Base-by-base conservation (phyloP, 495 filamentous ascomycete genomes). In the Hypoxylon perforatum region DNA sequence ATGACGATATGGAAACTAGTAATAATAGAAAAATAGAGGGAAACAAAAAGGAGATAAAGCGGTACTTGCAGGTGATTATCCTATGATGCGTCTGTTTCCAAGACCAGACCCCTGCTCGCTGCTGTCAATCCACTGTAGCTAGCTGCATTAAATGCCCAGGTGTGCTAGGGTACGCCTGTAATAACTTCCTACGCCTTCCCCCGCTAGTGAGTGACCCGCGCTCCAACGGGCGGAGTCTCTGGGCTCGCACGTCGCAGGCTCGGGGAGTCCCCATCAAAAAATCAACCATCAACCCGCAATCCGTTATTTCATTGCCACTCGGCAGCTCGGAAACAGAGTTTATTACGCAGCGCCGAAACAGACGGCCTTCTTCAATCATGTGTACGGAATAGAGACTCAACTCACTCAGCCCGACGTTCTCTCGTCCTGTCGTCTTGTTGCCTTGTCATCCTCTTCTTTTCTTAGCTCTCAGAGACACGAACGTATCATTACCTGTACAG, bases 11-110 rank as follows among this genome's bases (percentile, higher is more conserved):
- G 48, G 35, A 23, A 49, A 28, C 25, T 17, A 41, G 38, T 41
- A 58, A 59, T 55, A 51, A 50, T 25, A 57, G n/a, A 57, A 56
- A 46, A 63, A 33, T n/a, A 9, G 8, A 3, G 30, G 11, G 11
- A 33, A 1, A 9, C 1, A 33, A 33, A 33, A 33, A 9, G 30
- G 41, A 62, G 59, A 55, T 45, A 23, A n/a, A 38, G 57, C 57
- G 57, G 35, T 45, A 30, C 51, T 50, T 45, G 50, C 56, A 67
- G 64, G 51, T 53, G 63, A 61, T 55, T 61, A 57, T 48, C 53
- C 54, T 68, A 68, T 68, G 65, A 68, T 68, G 65, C 63, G 63
- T 63, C 19, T 28, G 21, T 14, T 57, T 10, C 48, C 14, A 61
- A 36, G 48, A 38, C 19, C 15, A 48, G 10, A 53, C 59, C 65